phyloP scores from a whole-genome alignment of 345 rosid species.

The Linum usitatissimum region DNA sequence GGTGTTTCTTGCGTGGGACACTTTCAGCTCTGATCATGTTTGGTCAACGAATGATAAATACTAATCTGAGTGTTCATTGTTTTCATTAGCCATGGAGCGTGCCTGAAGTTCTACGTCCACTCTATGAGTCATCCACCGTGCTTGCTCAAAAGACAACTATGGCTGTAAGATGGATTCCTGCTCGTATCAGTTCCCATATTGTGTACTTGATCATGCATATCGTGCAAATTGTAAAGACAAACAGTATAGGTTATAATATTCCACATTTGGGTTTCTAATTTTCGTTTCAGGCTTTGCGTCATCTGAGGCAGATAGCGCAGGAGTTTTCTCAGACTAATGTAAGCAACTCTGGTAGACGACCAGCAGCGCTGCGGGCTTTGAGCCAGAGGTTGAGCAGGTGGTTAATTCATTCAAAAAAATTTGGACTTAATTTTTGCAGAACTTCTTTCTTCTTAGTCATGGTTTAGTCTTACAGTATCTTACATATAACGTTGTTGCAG shows the following conservation, averaged over 20 bases:
- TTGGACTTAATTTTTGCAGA: background rate
- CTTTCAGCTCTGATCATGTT: background rate
- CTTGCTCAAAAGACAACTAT: conserved; percentile 97
- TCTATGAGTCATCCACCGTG: conserved; percentile 85
- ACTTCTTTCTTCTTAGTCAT: background rate
- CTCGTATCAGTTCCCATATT: too few species aligned
- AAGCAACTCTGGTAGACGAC: conserved; percentile 88
- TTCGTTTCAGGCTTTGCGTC: conserved; percentile 64
- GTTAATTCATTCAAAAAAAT: conserved; percentile 1
- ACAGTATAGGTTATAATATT: conserved; percentile 7
- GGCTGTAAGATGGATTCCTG: conserved; percentile 49
- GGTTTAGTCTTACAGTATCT: conserved; percentile 7
- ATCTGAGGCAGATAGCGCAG: conserved; percentile 87
- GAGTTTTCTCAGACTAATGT: conserved; percentile 77
- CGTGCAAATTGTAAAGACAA: background rate
- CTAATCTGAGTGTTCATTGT: conserved; percentile 14
- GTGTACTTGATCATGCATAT: background rate
- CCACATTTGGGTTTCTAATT: conserved; percentile 4
- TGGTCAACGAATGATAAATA: background rate
- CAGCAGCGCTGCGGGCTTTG: conserved; percentile 86
- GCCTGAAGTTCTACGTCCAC: conserved; percentile 94
- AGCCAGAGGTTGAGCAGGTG: conserved; percentile 98
- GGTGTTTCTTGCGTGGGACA: background rate
- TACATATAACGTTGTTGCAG: conserved; percentile 26
- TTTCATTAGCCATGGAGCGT: conserved; percentile 84